Base-by-base conservation (phyloP, 2,329 filamentous ascomycete genomes). In the Diatrype stigma region DNA sequence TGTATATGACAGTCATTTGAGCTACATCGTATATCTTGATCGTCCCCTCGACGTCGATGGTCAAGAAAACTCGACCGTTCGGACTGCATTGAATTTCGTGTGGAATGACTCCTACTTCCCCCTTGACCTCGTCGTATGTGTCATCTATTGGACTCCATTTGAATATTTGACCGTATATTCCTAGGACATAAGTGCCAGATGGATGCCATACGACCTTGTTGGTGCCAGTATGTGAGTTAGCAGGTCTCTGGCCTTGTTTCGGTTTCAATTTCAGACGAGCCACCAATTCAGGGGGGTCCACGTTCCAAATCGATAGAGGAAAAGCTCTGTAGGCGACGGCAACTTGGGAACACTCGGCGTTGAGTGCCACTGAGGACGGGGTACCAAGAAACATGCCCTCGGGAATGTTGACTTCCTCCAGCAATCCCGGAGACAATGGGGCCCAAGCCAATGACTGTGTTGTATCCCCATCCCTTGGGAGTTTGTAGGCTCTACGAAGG, bases 81-180 rank as follows among this genome's bases (percentile, higher is more conserved):
- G 51, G 49, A 28, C 51, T 56, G 22, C 48, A 51, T 21, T 50
- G 50, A 22, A 53, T 57, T 42, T 50, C 53, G 50, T 46, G 35
- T 0, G 50, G 56, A 16, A 42, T 48, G n/a, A 46, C 47, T 16
- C 46, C 53, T 35, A 11, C 54, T 52, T 1, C 46, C 44, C 5
- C 6, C 10, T 54, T 42, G 3, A 59, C 49, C 42, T 60, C 60
- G 23, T 63, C 48, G 42, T 60, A 56, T 1, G 32, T 51, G 21
- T 59, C 48, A 14, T 61, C 55, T 16, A 51, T 21, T 2, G 58
- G 59, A 23, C 45, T 50, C 62, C 62, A 63, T 50, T 62, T 62
- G 50, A 64, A 63, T 17, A 63, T 52, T 30, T 50, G 37, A 3
- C 61, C 61, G 32, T 58, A 58, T 26, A 64, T 57, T 6, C 61